A percentile compares a stretch with the other conserved stretches of the same genome.
These are phyloP conservation scores for Sonneratia alba DNA, from an alignment of 345 rosid species.

Conservation along the genomic window DNA sequence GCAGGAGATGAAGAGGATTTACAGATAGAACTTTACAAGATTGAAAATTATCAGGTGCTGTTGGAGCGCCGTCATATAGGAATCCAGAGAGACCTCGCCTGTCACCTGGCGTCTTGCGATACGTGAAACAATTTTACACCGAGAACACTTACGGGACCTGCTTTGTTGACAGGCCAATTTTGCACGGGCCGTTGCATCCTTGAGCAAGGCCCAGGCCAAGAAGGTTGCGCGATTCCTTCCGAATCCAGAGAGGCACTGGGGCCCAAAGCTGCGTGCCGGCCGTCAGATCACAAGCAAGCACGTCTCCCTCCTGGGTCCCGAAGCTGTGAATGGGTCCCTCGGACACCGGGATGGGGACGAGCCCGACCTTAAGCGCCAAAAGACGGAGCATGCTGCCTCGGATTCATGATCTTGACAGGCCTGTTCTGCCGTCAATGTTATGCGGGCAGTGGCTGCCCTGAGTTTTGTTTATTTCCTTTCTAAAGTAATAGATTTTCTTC, in stretches of 20 bases:
- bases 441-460: background rate
- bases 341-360: constrained; percentile 32
- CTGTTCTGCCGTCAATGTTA: background rate
- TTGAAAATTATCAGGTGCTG: too few species aligned
- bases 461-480: background rate
- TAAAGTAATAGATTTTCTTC: background rate
- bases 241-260: constrained; percentile 99
- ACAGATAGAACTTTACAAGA: too few species aligned
- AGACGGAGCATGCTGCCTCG: constrained; percentile 23
- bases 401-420: constrained; percentile 5
- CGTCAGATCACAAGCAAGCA: constrained; percentile 94
- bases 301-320: constrained; percentile 82
- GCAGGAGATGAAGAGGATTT: too few species aligned
- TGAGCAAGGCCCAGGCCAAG: constrained; percentile 94
- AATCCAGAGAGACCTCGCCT: too few species aligned
- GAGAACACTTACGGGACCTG: background rate
- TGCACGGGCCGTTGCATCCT: constrained; percentile 74
- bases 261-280: constrained; percentile 93
- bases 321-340: constrained; percentile 73
- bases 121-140: background rate
- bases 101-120: background rate
- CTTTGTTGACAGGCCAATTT: constrained; percentile 62
- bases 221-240: constrained; percentile 86
- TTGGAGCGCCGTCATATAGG: too few species aligned
- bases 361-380: constrained; percentile 36